Base-by-base conservation (phyloP, 1,139 yeast species). In the Magnusiomyces fungicola region DNA sequence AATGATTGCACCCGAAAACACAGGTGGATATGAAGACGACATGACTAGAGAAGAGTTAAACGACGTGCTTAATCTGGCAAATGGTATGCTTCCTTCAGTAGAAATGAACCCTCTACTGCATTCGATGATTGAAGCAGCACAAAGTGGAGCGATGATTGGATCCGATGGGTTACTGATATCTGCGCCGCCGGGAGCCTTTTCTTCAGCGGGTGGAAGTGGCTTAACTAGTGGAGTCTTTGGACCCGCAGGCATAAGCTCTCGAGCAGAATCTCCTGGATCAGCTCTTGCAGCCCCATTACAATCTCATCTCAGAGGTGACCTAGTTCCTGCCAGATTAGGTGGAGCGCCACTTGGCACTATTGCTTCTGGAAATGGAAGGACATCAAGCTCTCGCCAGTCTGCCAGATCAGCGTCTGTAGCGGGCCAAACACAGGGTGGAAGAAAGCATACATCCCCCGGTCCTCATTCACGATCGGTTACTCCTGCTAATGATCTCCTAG, bases 1-100 rank as follows among this genome's bases (percentile, higher is more conserved):
- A 19, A 70, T 84, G 38, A 67, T 89, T 46, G 90, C 94, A 1
- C 62, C 67, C 3, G 49, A 52, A 2, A 22, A 37, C 4, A 36
- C 29, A 30, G 48, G 27, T 10, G 36, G 38, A 7, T 34, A 34
- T 34, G 38, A 34, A 34, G 38, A 34, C 14, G 38, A 34, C 5
- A 9, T 34, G 6, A 23, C 16, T 18, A 10, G 12, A 10, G 38
- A 34, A 34, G 19, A 21, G 16, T 34, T 18, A 16, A 34, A n/a
- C 19, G 19, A 34, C 16, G 38, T 34, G 23, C 16, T 34, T 9
- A 34, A 34, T 19, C 38, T 34, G 7, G 38, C 14, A 3, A 14
- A 23, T 5, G 38, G 19, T 34, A 16, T 34, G 38, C n/a, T 34
- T 21, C 38, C 38, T 5, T 18, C 37, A n/a, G 12, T 23, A 3